A percentile compares a stretch with the other conserved stretches of the same genome.
Conservation (phyloP, 2,329 filamentous ascomycete genomes). For the Colletotrichum sp. region DNA sequence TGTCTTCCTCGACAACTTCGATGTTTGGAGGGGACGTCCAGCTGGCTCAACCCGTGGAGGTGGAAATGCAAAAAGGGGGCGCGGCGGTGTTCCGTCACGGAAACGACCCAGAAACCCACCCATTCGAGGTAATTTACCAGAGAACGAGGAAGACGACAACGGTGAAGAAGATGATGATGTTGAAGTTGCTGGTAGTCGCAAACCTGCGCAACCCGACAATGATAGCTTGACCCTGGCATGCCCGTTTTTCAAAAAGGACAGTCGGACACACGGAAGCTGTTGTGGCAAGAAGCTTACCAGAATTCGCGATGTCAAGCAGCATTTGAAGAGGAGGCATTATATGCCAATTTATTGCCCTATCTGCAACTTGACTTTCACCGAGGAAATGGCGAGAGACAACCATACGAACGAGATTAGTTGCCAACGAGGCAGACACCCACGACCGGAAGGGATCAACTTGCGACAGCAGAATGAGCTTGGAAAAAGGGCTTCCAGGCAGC, state of each 20-base stretch:
- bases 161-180: not conserved
- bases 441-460: conserved; percentile 25
- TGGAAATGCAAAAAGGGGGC: not conserved
- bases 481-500: conserved; percentile 17
- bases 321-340: conserved; percentile 22
- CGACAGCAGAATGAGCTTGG: conserved; percentile 23
- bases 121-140: not conserved
- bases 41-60: not conserved
- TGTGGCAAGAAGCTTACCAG: conserved; percentile 24
- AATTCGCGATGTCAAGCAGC: conserved; percentile 32
- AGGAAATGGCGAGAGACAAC: not conserved
- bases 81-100: not conserved
- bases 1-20: not conserved
- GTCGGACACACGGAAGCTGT: conserved; percentile 25
- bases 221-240: conserved; percentile 21
- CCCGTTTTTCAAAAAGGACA: conserved; percentile 31
- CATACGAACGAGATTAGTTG: conserved; percentile 1
- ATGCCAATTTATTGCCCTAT: not conserved
- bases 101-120: not conserved
- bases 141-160: not conserved
- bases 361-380: not conserved
- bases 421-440: not conserved
- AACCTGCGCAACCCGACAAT: not conserved
- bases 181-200: not conserved
- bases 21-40: not conserved